Base-by-base conservation (phyloP, 805 yeast species). In the Metschnikowia orientalis region DNA sequence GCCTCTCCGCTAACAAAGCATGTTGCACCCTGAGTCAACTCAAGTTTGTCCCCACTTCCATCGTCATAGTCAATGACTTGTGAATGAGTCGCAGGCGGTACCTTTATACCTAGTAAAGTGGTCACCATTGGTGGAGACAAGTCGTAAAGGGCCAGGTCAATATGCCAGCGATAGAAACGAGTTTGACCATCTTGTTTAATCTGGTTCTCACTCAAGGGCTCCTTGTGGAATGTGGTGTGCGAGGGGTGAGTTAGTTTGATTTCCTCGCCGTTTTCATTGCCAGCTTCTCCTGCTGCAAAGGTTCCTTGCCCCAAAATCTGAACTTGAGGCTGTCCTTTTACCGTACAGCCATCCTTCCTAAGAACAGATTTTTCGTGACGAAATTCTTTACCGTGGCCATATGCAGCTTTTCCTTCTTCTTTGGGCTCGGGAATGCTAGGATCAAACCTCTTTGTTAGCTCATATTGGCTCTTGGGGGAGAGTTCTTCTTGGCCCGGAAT, bases 151-250 rank as follows among this genome's bases (percentile, higher is more conserved):
- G 95, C 95, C 22, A 92, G 80, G 59, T 87, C 95, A 44, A 87
- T 85, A 61, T 87, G 95, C 95, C 95, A 87, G 61, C 95, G 75
- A 72, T 86, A 87, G 57, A 79, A 87, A 48, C 94, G 71, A 2
- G 95, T 87, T 56, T 74, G 73, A 32, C 79, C 75, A 15, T 73
- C 66, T 1, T 53, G 32, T 63, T 67, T 73, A 42, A 81, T 73
- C 44, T 86, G 76, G 27, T 77, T 79, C n/a, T 73, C 71, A 11
- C 79, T 64, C 41, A 87, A 68, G 1, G 77, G 69, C 9, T 69
- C 61, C 45, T 79, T 79, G 62, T 87, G 95, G 73, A 87, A 87
- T 2, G 80, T 71, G 46, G 76, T 74, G 56, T 87, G 95, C 2
- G 86, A 79, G 28, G 95, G 95, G 53, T 87, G 95, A 25, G 84